Evolutionary conservation across 1,284 basidiomycete genomes (phyloP).

Genomic region (Moesziomyces parantarcticus): DNA sequence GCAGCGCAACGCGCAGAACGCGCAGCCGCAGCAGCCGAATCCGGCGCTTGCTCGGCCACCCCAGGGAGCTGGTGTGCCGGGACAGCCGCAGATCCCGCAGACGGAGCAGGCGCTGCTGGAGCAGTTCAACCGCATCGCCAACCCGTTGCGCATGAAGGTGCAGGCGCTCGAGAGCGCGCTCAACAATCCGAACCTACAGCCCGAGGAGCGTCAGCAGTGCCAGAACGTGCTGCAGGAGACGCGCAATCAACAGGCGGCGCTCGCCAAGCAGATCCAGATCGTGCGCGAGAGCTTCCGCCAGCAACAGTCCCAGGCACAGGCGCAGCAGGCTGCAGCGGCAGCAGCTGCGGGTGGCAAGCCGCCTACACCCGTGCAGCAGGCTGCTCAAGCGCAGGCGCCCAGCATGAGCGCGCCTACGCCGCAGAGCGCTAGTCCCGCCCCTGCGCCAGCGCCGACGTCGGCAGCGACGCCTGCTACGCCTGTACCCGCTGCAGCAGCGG

Average conservation of each 20-base stretch:
- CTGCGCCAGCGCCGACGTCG: conserved; percentile 14
- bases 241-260: conserved; percentile 50
- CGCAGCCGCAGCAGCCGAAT: conserved; percentile 22
- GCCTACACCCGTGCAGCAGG: conserved; percentile 17
- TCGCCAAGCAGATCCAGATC: conserved; percentile 59
- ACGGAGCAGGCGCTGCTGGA: conserved; percentile 55
- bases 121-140: conserved; percentile 58
- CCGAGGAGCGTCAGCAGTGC: conserved; percentile 58
- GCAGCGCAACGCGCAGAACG: conserved; percentile 19
- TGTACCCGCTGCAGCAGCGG: conserved; percentile 1
- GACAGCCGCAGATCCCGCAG: conserved; percentile 42
- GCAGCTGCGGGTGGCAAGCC: conserved; percentile 8
- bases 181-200: conserved; percentile 46
- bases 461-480: conserved; percentile 1
- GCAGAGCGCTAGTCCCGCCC: conserved; percentile 23
- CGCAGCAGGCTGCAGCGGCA: conserved; percentile 14
- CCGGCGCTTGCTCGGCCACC: conserved; percentile 14
- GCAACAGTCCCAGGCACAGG: conserved; percentile 45
- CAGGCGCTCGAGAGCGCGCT: conserved; percentile 51
- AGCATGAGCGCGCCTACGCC: conserved; percentile 7
- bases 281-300: conserved; percentile 54
- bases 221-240: conserved; percentile 54
- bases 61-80: conserved; percentile 17
- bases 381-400: conserved; percentile 9
- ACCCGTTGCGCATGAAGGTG: conserved; percentile 55